Evolutionary conservation across 2,329 filamentous ascomycete genomes (phyloP).

Genomic region (Capronia coronata): DNA sequence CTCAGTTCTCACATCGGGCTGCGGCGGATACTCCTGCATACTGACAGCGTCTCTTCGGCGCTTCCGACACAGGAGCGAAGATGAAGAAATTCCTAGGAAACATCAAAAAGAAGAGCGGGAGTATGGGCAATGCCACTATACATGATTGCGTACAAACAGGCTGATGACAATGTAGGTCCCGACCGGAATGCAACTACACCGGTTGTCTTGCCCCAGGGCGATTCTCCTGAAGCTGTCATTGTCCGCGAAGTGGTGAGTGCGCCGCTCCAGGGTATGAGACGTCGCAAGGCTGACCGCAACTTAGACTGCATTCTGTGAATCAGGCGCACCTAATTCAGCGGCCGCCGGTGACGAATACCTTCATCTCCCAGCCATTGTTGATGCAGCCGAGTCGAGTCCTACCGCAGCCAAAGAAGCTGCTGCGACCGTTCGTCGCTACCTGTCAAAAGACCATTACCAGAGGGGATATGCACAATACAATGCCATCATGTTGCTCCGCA

Average conservation of each 20-base stretch:
- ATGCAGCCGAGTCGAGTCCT: conserved; percentile 87
- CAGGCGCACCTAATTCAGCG: conserved; percentile 50
- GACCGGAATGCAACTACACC: conserved; percentile 14
- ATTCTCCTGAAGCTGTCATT: conserved; percentile 37
- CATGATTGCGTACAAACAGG: background rate
- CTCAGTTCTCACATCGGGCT: background rate
- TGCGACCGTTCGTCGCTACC: conserved; percentile 70
- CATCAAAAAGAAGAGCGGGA: conserved; percentile 26
- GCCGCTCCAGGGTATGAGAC: background rate
- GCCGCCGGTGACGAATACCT: conserved; percentile 75
- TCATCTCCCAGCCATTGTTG: conserved; percentile 87
- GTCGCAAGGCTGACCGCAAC: conserved; percentile 3
- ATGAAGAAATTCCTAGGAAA: conserved; percentile 26
- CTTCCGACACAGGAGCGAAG: background rate
- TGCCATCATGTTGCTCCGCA: conserved; percentile 88
- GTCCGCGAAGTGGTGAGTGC: conserved; percentile 38
- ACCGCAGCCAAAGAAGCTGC: conserved; percentile 76
- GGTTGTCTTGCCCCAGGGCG: conserved; percentile 28
- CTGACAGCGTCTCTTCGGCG: background rate
- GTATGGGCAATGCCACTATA: conserved; percentile 3
- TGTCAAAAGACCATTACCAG: conserved; percentile 62
- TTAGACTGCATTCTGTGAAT: conserved; percentile 76
- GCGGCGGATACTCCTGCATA: background rate
- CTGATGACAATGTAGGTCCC: conserved; percentile 18
- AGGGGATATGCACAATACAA: conserved; percentile 81